A percentile compares a stretch with the other conserved stretches of the same genome.
Evolutionary conservation across 495 filamentous ascomycete genomes (phyloP).

Genomic region (Corynascus novoguineensis): DNA sequence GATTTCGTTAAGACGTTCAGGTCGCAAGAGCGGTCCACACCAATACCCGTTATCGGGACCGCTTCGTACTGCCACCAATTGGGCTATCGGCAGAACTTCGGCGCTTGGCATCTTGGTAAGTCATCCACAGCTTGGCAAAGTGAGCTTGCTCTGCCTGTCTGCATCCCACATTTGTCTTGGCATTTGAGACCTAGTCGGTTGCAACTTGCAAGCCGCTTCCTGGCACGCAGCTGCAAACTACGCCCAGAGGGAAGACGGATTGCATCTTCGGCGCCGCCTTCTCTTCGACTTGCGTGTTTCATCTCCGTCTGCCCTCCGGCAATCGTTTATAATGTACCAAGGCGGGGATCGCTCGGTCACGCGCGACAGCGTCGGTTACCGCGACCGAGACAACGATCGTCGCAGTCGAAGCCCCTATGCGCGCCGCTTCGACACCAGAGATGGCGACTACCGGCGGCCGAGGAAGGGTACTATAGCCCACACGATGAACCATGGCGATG

Average conservation of each 20-base stretch:
- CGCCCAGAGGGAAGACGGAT: not conserved
- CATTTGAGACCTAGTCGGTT: not conserved
- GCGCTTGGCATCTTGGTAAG: not conserved
- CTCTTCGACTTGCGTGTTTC: not conserved
- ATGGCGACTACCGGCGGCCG: conserved; percentile 35
- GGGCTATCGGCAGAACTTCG: conserved; percentile 9
- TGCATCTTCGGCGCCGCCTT: not conserved
- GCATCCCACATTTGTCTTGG: conserved; percentile 3
- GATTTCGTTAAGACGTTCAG: not conserved
- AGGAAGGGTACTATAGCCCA: conserved; percentile 43
- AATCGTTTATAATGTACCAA: conserved; percentile 22
- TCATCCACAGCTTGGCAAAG: not conserved
- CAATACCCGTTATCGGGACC: conserved; percentile 2
- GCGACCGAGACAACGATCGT: conserved; percentile 12
- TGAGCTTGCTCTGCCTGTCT: conserved; percentile 1
- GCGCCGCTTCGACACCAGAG: conserved; percentile 25
- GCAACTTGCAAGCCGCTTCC: not conserved
- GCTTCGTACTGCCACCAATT: conserved; percentile 6
- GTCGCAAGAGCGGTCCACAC: not conserved
- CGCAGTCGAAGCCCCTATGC: conserved; percentile 18
- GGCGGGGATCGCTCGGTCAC: conserved; percentile 16
- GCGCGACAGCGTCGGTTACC: conserved; percentile 22
- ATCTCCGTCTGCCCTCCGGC: not conserved
- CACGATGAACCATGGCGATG: conserved; percentile 16
- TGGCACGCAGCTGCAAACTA: not conserved